Percentiles rank a stretch among this genome's conserved stretches.
phyloP scores from a whole-genome alignment of 1,284 basidiomycete genomes.

The Macrocybe sp. region DNA sequence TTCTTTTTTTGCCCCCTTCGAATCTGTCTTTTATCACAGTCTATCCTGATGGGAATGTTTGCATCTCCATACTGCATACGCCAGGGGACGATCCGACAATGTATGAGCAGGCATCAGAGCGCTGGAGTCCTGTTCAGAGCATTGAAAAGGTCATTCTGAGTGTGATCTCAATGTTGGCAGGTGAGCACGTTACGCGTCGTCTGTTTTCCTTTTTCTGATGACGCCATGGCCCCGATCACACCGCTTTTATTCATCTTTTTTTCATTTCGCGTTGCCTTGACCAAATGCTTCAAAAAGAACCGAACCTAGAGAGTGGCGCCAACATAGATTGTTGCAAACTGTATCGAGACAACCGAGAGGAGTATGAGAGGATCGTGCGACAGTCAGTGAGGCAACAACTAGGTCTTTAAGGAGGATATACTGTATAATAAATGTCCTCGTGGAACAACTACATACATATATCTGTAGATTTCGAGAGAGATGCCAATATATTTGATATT shows the following conservation, averaged over 20 bases:
- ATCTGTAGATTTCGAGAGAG: not conserved
- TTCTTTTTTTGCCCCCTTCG: slow-evolving; percentile 2
- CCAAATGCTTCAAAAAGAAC: slow-evolving; percentile 49
- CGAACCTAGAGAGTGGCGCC: slow-evolving; percentile 98
- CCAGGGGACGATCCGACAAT: slow-evolving; percentile 92
- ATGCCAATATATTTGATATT: slow-evolving; percentile 1
- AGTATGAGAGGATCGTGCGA: slow-evolving; percentile 70
- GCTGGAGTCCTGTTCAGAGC: slow-evolving; percentile 97
- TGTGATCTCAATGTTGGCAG: slow-evolving; percentile 98
- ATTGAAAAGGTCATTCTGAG: slow-evolving; percentile 96
- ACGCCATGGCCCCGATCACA: slow-evolving; percentile 14
- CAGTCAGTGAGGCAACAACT: slow-evolving; percentile 70
- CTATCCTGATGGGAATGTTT: slow-evolving; percentile 93
- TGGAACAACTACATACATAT: not conserved
- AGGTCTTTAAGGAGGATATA: slow-evolving; percentile 43
- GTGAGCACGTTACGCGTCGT: slow-evolving; percentile 29
- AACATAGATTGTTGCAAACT: slow-evolving; percentile 98
- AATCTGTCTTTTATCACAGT: slow-evolving; percentile 37
- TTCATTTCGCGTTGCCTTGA: not conserved
- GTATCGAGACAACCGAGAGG: slow-evolving; percentile 81
- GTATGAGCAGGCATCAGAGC: slow-evolving; percentile 92
- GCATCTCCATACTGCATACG: slow-evolving; percentile 97
- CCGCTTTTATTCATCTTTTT: slow-evolving; percentile 8
- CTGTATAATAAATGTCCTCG: not conserved
- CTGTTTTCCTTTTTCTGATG: slow-evolving; percentile 8